Evolutionary conservation across 2,329 filamentous ascomycete genomes (phyloP).

Genomic region (Talaromyces islandicus): DNA sequence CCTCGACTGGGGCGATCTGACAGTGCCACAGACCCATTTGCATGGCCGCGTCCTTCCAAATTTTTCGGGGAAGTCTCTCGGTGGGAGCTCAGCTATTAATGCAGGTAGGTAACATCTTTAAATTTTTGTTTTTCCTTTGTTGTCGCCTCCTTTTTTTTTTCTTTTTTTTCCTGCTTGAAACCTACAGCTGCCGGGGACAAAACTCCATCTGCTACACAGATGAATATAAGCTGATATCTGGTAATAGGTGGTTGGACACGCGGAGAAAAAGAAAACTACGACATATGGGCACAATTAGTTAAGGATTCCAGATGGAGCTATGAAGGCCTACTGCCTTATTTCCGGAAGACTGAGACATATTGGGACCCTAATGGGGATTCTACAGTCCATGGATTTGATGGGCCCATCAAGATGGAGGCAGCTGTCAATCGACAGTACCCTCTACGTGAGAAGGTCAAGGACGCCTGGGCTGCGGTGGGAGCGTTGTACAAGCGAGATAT

Average conservation of each 20-base stretch:
- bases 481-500: slow-evolving; percentile 3
- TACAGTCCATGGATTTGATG: neutral
- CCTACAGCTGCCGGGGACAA: too few species aligned
- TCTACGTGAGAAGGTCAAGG: neutral
- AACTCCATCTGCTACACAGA: too few species aligned
- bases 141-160: too few species aligned
- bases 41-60: slow-evolving; percentile 21
- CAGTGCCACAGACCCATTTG: slow-evolving; percentile 24
- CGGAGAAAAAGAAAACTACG: slow-evolving; percentile 22
- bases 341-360: slow-evolving; percentile 12
- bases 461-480: too few species aligned
- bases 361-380: too few species aligned
- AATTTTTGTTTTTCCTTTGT: too few species aligned
- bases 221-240: too few species aligned
- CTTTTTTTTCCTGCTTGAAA: too few species aligned
- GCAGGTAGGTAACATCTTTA: slow-evolving; percentile 19
- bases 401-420: too few species aligned
- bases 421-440: too few species aligned
- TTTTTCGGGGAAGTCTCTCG: slow-evolving; percentile 22
- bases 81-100: slow-evolving; percentile 24
- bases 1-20: slow-evolving; percentile 27
- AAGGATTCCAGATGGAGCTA: slow-evolving; percentile 23
- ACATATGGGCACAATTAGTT: slow-evolving; percentile 21
- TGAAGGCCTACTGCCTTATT: slow-evolving; percentile 22
- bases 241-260: slow-evolving; percentile 9